Evolutionary conservation across 2,329 filamentous ascomycete species (phyloP), one percentile per base, ranked within the genome.

Genomic region (Setomelanomma holmii): DNA sequence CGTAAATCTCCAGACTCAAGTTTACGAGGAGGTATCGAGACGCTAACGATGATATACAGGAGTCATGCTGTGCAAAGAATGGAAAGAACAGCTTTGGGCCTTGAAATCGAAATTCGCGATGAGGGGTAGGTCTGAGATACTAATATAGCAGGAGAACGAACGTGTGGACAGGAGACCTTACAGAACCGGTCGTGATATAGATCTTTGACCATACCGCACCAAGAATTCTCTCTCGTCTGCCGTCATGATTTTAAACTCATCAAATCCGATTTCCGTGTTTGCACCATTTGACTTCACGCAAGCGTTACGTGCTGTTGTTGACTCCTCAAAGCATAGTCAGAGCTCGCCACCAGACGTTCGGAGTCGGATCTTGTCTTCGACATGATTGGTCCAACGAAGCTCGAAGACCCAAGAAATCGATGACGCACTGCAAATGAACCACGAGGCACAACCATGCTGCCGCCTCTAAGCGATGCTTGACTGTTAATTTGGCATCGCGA

Each of bases 391-490:
- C 22, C 8, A 40, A 17, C 6, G 6, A 10, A 22, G 17, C 22
- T 21, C 20, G 38, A 17, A 40, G 38, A 2, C 4, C 19, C 1
- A 6, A 3, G 27, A 49, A 39, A 34, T 50, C 47, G 20, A 50
- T 50, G 47, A 50, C 47, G 47, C 47, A 22, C 8, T n/a, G 8
- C 30, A 39, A 43, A 30, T 16, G 40, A 17, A 17, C 12, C 17
- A 19, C 39, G 46, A 43, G 46, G 46, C 46, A 30, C 46, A 43
- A 39, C 34, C 7, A n/a, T 2, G 11, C 16, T 16, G 27, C 10
- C 11, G 34, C 20, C 12, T n/a, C 27, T 39, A 49, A 49, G 46
- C 46, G 46, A 49, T 39, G 33, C 17, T 17, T 43, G 39, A 33
- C 30, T 10, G 30, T 20, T 12, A 38, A n/a, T 42, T 41, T 49